Conservation (phyloP, 1,139 yeast species). For the Saccharomyces hybrid region DNA sequence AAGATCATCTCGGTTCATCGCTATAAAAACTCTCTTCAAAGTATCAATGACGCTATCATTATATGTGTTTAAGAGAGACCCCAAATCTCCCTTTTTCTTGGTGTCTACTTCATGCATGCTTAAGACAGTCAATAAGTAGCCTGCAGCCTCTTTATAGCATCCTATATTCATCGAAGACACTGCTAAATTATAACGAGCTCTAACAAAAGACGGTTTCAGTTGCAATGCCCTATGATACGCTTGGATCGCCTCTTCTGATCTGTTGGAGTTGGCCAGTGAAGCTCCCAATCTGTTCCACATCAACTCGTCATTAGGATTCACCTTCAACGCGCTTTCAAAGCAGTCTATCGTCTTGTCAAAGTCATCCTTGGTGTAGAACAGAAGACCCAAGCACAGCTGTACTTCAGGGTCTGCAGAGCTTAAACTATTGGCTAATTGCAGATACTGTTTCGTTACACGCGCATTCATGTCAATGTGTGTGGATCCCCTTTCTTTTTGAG, state of each 20-base stretch:
- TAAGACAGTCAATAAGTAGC: constrained; percentile 79
- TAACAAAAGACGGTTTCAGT: constrained; percentile 87
- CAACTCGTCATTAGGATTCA: constrained; percentile 80
- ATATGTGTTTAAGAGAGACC: constrained; percentile 42
- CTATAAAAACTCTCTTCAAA: constrained; percentile 80
- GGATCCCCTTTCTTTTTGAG: constrained; percentile 44
- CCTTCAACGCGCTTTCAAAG: constrained; percentile 78
- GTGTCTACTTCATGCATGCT: constrained; percentile 87
- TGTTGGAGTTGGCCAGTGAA: constrained; percentile 82
- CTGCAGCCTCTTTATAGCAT: constrained; percentile 92
- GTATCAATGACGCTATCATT: constrained; percentile 80
- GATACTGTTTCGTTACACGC: constrained; percentile 71
- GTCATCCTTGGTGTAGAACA: constrained; percentile 89
- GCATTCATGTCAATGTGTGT: constrained; percentile 59
- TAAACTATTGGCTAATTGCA: constrained; percentile 79
- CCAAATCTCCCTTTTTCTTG: constrained; percentile 15
- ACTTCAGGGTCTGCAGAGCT: constrained; percentile 92
- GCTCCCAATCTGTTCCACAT: constrained; percentile 97
- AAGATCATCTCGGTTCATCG: constrained; percentile 88
- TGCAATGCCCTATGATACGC: constrained; percentile 86
- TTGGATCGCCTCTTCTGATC: constrained; percentile 91
- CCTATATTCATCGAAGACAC: constrained; percentile 95
- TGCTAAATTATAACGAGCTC: constrained; percentile 91
- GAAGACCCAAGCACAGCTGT: constrained; percentile 86
- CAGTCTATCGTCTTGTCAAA: constrained; percentile 92